These are phyloP conservation scores for Tetrahymena borealis DNA, from an alignment of 73 alveolate species.

Conservation along the genomic window DNA sequence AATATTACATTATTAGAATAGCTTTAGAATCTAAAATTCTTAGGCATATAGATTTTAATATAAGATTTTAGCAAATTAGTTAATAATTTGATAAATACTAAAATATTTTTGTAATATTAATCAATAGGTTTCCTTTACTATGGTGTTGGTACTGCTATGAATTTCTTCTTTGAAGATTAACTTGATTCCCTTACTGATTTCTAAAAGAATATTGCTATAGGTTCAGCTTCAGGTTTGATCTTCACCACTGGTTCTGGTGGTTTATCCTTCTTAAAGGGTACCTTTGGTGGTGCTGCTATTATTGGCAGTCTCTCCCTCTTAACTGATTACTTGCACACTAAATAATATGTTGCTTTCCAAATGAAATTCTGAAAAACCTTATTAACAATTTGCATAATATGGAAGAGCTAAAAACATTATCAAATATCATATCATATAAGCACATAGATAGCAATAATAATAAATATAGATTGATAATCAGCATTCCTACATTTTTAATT, in stretches of 20 bases:
- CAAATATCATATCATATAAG: too few species aligned
- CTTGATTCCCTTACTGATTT: constrained; percentile 14
- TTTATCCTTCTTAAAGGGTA: constrained; percentile 25
- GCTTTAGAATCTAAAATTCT: too few species aligned
- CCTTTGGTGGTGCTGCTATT: constrained; percentile 19
- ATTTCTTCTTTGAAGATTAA: constrained; percentile 36
- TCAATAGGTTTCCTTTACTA: constrained; percentile 2
- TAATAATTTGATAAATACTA: too few species aligned
- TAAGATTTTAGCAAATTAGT: background rate
- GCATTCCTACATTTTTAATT: too few species aligned
- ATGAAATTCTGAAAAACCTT: background rate
- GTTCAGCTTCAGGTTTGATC: constrained; percentile 23
- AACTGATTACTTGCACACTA: background rate
- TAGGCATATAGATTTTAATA: too few species aligned
- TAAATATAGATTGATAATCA: too few species aligned
- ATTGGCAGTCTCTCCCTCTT: constrained; percentile 31
- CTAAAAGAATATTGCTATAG: constrained; percentile 20
- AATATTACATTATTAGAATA: too few species aligned
- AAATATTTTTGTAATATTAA: background rate
- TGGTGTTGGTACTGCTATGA: constrained; percentile 25
- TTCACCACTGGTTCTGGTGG: constrained; percentile 27
- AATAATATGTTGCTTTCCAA: background rate
- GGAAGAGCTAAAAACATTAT: background rate
- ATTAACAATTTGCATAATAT: background rate
- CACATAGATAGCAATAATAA: too few species aligned